A percentile compares a stretch with the other conserved stretches of the same genome.
Conservation (phyloP, 75 land plant species). For the Selaginella moellendorffii region DNA sequence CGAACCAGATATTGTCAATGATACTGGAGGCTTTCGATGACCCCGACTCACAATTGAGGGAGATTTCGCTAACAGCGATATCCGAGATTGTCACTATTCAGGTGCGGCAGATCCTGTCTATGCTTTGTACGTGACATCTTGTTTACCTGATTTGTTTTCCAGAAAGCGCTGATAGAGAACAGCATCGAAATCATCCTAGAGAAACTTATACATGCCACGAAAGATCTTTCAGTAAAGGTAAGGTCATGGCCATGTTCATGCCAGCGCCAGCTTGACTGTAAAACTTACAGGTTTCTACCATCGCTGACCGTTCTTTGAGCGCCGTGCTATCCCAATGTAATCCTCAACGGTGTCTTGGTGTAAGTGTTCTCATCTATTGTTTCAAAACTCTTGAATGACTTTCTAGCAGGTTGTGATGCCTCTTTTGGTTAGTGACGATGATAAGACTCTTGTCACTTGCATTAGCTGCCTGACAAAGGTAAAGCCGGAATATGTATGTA, state of each 20-base stretch:
- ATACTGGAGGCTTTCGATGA: slow-evolving; percentile 88
- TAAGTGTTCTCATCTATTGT: slow-evolving; percentile 48
- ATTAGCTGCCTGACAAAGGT: slow-evolving; percentile 95
- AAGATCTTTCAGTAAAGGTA: slow-evolving; percentile 68
- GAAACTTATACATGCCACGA: slow-evolving; percentile 72
- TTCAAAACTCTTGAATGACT: slow-evolving; percentile 14
- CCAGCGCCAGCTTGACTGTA: no score
- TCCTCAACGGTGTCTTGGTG: slow-evolving; percentile 76
- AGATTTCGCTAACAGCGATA: slow-evolving; percentile 58
- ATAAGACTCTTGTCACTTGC: slow-evolving; percentile 82
- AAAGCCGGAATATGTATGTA: slow-evolving; percentile 11
- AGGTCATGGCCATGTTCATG: no score
- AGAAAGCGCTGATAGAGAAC: slow-evolving; percentile 74
- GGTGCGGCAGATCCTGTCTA: slow-evolving; percentile 24
- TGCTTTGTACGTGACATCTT: background rate
- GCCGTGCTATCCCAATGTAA: slow-evolving; percentile 69
- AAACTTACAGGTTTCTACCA: slow-evolving; percentile 90
- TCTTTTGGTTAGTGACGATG: slow-evolving; percentile 77
- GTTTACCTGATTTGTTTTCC: slow-evolving; percentile 21
- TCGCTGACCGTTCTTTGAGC: slow-evolving; percentile 66
- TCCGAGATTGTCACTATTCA: slow-evolving; percentile 81
- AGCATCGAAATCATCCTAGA: slow-evolving; percentile 80
- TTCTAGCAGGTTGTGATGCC: slow-evolving; percentile 75
- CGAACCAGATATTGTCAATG: slow-evolving; percentile 79
- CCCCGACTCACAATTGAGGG: slow-evolving; percentile 58